These are phyloP conservation scores for Atkinsonella texensis DNA, from an alignment of 2,329 filamentous ascomycete genomes.

Conservation along the genomic window DNA sequence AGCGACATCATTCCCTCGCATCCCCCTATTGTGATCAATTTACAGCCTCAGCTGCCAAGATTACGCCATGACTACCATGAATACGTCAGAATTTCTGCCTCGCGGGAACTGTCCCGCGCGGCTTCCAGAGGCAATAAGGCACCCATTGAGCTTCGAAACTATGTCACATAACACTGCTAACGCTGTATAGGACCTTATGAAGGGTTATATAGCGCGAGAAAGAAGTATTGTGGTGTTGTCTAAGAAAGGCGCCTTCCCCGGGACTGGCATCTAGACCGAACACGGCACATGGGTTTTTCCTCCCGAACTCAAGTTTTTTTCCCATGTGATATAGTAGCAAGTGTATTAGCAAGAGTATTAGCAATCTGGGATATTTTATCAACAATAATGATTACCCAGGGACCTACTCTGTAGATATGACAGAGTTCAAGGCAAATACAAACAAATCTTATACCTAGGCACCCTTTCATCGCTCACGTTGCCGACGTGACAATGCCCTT, in stretches of 20 bases:
- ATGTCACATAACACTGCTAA: slow-evolving; percentile 13
- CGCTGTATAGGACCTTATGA: slow-evolving; percentile 66
- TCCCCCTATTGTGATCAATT: neutral
- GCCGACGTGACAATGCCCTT: too few relatives aligned
- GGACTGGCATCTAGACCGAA: slow-evolving; percentile 54
- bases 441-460: too few relatives aligned
- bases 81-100: neutral
- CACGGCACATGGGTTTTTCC: neutral
- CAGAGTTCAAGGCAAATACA: too few relatives aligned
- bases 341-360: too few relatives aligned
- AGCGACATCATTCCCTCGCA: slow-evolving; percentile 7
- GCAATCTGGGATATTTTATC: too few relatives aligned
- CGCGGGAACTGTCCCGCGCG: neutral
- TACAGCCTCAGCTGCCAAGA: neutral
- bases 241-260: slow-evolving; percentile 87
- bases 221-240: slow-evolving; percentile 83
- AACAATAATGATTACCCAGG: too few relatives aligned
- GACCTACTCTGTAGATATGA: too few relatives aligned
- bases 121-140: neutral
- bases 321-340: too few relatives aligned
- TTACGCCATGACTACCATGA: neutral
- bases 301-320: too few relatives aligned
- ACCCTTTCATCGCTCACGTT: too few relatives aligned
- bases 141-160: neutral
- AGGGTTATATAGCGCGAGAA: slow-evolving; percentile 92